Base-by-base conservation (phyloP, 768 basidiomycete genomes). In the Auricularia sp. region DNA sequence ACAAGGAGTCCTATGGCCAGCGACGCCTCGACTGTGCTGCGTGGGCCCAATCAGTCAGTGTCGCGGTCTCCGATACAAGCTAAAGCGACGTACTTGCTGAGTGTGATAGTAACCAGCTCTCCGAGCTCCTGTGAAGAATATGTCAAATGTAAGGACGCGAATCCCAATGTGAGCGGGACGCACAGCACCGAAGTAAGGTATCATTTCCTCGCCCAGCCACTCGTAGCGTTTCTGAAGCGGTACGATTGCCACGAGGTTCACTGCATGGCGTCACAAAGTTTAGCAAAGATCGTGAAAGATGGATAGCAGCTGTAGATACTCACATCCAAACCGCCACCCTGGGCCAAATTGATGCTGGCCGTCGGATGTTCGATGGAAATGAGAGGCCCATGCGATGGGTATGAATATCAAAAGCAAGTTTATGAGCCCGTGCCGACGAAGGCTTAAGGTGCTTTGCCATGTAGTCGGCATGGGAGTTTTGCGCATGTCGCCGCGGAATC, bases 211-310 rank as follows among this genome's bases (percentile, higher is more conserved):
- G 7, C 80, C 82, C 44, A 84, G 84, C 75, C 79, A 90, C 67
- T 90, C 88, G 68, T 88, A 85, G 0, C 87, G 69, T 62, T 80
- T 77, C 66, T 88, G 86, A 7, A 89, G 78, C 8, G 88, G 84
- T 6, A 90, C 77, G 64, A 90, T 85, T 3, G 83, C 77, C 59
- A 88, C 74, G 71, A 89, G 86, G 66, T 80, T 84, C 7, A 90
- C 86, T 88, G n/a, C 47, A 51, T 29, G 29, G 29, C 29, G 29
- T 29, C 29, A 29, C 29, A 29, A 29, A 29, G 29, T 29, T 29
- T 29, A 29, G 29, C 29, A 29, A 29, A 29, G 29, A 29, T 0
- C 0, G 29, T 29, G 29, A 29, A 29, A 29, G 29, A 29, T 29
- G 29, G 29, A 29, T 29, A 29, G 29, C 29, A 29, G 29, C 29